Evolutionary conservation across 2,329 filamentous ascomycete species (phyloP).

Genomic region (Colletotrichum sp.): DNA sequence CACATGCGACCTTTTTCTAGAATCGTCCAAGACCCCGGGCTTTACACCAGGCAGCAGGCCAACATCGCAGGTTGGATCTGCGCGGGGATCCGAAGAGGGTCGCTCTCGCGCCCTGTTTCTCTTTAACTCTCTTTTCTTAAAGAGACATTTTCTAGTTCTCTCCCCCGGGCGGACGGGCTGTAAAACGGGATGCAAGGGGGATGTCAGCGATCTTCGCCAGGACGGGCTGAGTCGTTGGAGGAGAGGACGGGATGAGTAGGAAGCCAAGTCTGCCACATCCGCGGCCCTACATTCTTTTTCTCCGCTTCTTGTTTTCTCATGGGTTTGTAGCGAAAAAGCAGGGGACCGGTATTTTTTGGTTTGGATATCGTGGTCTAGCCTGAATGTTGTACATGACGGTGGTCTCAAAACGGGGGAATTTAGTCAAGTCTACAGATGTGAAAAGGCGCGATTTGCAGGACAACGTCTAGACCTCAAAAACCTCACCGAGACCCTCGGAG

Average conservation of each 20-base stretch:
- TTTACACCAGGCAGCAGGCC: neutral
- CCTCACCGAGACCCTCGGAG: constrained; percentile 65
- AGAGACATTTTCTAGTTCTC: neutral
- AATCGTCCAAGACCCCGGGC: neutral
- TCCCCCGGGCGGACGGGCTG: neutral
- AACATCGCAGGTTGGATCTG: neutral
- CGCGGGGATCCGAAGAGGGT: neutral
- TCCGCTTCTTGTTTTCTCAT: neutral
- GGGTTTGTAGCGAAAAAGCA: neutral
- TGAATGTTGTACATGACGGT: neutral
- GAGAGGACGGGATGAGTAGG: neutral
- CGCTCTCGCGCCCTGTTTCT: neutral
- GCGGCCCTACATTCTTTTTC: neutral
- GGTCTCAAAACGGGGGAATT: neutral
- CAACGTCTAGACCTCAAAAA: constrained; percentile 62
- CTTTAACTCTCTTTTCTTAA: too few relatives aligned
- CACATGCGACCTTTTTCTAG: neutral
- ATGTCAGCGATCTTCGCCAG: neutral
- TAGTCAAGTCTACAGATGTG: neutral
- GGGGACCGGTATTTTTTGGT: neutral
- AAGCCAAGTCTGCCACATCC: neutral
- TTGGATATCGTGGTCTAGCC: neutral
- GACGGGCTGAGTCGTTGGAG: neutral
- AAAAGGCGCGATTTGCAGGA: neutral
- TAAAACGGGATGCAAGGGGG: neutral